These are phyloP conservation scores for Candolleomyces aberdarensis DNA, from an alignment of 768 basidiomycete species.

Conservation along the genomic window DNA sequence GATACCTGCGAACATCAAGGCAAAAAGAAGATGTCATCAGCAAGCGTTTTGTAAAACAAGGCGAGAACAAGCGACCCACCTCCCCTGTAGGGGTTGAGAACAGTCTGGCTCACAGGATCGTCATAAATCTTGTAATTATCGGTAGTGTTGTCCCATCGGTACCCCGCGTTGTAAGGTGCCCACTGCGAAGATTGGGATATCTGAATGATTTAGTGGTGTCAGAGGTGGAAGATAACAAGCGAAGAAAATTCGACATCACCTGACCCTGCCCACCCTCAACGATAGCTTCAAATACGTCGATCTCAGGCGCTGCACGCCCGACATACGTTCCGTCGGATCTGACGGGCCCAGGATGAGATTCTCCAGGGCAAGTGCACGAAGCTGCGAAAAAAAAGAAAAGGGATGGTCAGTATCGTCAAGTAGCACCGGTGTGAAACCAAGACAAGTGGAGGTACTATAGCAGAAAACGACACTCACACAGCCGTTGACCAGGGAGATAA, in stretches of 20 bases:
- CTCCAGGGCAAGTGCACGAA: conserved; percentile 38
- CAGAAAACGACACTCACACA: conserved; percentile 18
- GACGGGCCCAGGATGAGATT: conserved; percentile 39
- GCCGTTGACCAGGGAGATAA: conserved; percentile 64
- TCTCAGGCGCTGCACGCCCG: conserved; percentile 63
- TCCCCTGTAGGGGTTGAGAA: conserved; percentile 57
- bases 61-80: conserved; percentile 16
- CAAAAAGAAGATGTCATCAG: too few relatives aligned
- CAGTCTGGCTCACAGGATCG: conserved; percentile 29
- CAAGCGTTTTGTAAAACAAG: too few relatives aligned
- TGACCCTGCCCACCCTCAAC: conserved; percentile 26
- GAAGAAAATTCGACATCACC: conserved; percentile 16
- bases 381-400: conserved; percentile 12
- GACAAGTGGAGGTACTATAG: too few relatives aligned
- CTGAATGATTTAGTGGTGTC: conserved; percentile 14
- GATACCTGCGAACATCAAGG: conserved; percentile 16
- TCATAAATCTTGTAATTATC: conserved; percentile 51
- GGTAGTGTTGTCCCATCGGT: conserved; percentile 52
- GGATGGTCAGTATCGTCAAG: too few relatives aligned
- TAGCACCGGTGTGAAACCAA: too few relatives aligned
- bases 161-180: conserved; percentile 64
- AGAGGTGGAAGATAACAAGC: not conserved
- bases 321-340: conserved; percentile 50
- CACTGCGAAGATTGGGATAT: conserved; percentile 53
- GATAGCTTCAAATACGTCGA: conserved; percentile 64